phyloP scores from a whole-genome alignment of 257 asterid genomes.

The Parsonsia alboflavescens region DNA sequence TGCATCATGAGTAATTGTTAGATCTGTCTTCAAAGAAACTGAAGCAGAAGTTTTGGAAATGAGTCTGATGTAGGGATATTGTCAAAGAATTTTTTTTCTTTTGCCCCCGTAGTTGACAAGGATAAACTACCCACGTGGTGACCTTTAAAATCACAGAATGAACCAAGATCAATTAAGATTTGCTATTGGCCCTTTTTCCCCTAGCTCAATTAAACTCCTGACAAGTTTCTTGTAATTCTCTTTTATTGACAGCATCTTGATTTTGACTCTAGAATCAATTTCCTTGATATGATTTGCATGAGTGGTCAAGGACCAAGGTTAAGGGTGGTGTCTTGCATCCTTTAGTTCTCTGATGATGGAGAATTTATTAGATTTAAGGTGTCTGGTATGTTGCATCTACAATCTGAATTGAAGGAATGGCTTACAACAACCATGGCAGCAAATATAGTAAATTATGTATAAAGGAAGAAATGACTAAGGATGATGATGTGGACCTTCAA shows the following conservation, averaged over 20 bases:
- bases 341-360: not conserved
- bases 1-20: not conserved
- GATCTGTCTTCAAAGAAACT: not conserved
- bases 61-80: not conserved
- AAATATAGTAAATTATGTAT: too few relatives aligned
- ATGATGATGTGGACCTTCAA: not conserved
- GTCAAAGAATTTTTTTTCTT: not conserved
- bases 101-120: not conserved
- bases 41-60: not conserved
- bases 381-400: not conserved
- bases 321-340: not conserved
- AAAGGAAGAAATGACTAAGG: too few relatives aligned
- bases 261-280: not conserved
- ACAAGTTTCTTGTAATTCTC: not conserved
- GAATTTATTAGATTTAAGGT: not conserved
- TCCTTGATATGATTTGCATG: not conserved
- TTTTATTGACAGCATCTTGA: not conserved
- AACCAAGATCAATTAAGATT: not conserved
- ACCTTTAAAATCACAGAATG: not conserved
- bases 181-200: not conserved
- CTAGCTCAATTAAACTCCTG: not conserved
- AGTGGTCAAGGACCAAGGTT: not conserved
- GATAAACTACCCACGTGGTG: not conserved
- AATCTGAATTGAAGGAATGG: too few relatives aligned
- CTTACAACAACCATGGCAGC: too few relatives aligned